Base-by-base conservation (phyloP, 2,329 filamentous ascomycete species). In the Pseudocercospora pini-densiflorae region DNA sequence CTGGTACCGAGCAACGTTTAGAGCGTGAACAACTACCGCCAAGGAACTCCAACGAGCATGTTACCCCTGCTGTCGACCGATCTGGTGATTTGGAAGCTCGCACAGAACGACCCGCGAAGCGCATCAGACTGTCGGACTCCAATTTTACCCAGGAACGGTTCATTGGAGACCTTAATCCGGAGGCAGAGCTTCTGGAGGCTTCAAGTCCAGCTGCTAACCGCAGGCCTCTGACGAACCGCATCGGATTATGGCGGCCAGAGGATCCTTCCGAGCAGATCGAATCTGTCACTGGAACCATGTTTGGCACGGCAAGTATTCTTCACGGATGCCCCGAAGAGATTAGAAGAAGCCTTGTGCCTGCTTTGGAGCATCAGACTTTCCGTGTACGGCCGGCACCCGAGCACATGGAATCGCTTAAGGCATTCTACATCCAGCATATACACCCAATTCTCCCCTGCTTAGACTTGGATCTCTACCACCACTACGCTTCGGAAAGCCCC, bases 91-190 rank as follows among this genome's bases (percentile, higher is more conserved):
- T 14, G 33, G 43, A 16, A 14, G 29, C 14, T 19, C 29, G n/a
- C 5, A 21, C 40, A 8, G 45, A 24, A 7, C 47, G 19, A 12
- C 27, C 16, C 19, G 9, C 14, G 24, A 59, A 60, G 14, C 27
- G 45, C 5, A 24, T 8, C 19, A 53, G 10, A 45, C 19, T 29
- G 10, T 24, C 21, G n/a, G 19, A 16, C 24, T 43, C 49, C 16
- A 10, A 24, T 10, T 19, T 24, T 24, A 24, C 49, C 12, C 54
- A 61, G 23, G 19, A 57, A 27, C 57, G 67, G 9, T 66, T 66
- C 31, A 66, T 68, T 60, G 67, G 67, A 40, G 63, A 66, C 19
- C 51, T 66, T 5, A 66, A 68, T 55, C 67, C 67, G 14, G 63
- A 64, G 23, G 58, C 54, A 8, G 67, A 63, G 21, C 58, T 68